phyloP scores from a whole-genome alignment of 1,139 yeast species.

The Lipomyces yarrowii region DNA sequence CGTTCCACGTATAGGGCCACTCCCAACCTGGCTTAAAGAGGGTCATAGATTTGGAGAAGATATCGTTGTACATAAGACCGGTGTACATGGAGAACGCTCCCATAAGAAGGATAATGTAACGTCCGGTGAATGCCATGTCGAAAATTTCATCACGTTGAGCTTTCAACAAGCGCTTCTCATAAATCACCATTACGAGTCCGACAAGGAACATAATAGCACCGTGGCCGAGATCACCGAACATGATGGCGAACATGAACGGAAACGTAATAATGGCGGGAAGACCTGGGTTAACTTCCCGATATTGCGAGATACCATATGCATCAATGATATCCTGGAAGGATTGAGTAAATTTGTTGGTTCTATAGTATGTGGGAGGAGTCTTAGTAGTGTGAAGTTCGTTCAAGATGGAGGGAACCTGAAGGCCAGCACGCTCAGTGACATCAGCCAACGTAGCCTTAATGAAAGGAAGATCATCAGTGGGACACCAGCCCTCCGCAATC shows the following conservation, averaged over 20 bases:
- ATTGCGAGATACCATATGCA: conserved; percentile 92
- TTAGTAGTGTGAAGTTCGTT: conserved; percentile 79
- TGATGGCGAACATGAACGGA: conserved; percentile 98
- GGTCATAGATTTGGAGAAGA: conserved; percentile 88
- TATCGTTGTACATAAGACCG: conserved; percentile 89
- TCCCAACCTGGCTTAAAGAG: conserved; percentile 86
- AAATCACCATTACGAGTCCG: conserved; percentile 66
- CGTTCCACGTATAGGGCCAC: conserved; percentile 76
- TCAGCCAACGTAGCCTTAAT: conserved; percentile 55
- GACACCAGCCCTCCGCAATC: conserved; percentile 98
- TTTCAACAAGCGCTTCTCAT: conserved; percentile 65
- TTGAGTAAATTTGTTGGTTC: conserved; percentile 85
- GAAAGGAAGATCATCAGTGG: conserved; percentile 53
- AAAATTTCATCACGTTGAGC: conserved; percentile 86
- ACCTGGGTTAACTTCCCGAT: conserved; percentile 95
- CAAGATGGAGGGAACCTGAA: conserved; percentile 72
- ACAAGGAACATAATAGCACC: conserved; percentile 79
- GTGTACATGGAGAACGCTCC: conserved; percentile 92
- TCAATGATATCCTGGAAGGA: conserved; percentile 94
- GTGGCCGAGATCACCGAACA: conserved; percentile 99
- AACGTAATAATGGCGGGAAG: conserved; percentile 91
- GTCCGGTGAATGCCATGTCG: conserved; percentile 93
- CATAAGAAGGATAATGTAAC: conserved; percentile 88
- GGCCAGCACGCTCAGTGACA: conserved; percentile 59
- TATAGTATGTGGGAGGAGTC: conserved; percentile 92